Evolutionary conservation across 1,139 yeast species (phyloP).

Genomic region (Geotrichum bryndzae): DNA sequence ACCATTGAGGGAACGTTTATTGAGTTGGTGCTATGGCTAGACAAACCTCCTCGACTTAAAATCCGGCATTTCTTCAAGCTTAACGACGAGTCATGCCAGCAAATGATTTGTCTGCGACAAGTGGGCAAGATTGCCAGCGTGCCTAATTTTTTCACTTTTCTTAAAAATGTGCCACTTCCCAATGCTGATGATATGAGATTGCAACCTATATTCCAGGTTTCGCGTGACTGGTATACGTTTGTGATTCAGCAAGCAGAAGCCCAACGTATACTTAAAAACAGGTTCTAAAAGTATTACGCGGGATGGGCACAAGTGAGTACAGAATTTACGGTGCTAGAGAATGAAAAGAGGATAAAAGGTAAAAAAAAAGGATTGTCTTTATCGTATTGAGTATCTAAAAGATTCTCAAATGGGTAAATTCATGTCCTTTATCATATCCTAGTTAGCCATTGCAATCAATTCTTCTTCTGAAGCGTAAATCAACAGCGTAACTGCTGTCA

Average conservation of each 20-base stretch:
- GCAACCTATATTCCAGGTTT: not conserved
- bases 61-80: conserved; percentile 8
- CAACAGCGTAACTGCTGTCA: too few species aligned
- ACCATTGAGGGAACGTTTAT: conserved; percentile 8
- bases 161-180: conserved; percentile 3
- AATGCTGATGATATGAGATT: not conserved
- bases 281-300: not conserved
- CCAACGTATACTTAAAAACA: not conserved
- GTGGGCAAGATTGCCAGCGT: conserved; percentile 8
- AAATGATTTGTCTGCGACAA: conserved; percentile 5
- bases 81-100: conserved; percentile 6
- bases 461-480: too few species aligned
- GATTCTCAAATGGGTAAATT: too few species aligned
- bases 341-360: not conserved
- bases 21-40: not conserved
- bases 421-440: too few species aligned
- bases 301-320: not conserved
- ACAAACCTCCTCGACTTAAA: not conserved
- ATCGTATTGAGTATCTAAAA: too few species aligned
- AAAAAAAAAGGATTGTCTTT: too few species aligned
- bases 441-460: too few species aligned
- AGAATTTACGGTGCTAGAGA: not conserved
- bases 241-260: conserved; percentile 10
- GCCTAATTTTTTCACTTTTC: not conserved
- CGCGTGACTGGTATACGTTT: conserved; percentile 8